These are phyloP conservation scores for Holtermanniella nyarrowii DNA, from an alignment of 768 basidiomycete genomes.

Conservation along the genomic window DNA sequence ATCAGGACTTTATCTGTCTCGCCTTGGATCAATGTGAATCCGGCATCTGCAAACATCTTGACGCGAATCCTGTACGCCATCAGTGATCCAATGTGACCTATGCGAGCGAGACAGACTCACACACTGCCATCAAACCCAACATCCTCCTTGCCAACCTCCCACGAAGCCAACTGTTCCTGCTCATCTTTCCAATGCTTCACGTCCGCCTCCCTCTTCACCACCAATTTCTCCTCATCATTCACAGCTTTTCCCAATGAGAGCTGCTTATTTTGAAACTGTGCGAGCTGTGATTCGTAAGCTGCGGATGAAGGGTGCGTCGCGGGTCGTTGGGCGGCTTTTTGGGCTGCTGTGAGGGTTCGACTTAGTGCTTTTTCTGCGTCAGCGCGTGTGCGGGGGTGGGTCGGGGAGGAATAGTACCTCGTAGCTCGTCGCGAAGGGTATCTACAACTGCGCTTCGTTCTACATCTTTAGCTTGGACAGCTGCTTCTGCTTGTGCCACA, in stretches of 20 bases:
- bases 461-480: constrained; percentile 17
- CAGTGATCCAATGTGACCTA: neutral
- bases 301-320: constrained; percentile 15
- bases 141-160: constrained; percentile 20
- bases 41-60: constrained; percentile 24
- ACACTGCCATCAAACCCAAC: constrained; percentile 19
- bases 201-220: constrained; percentile 27
- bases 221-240: constrained; percentile 21
- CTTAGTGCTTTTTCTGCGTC: neutral
- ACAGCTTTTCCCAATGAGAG: constrained; percentile 19
- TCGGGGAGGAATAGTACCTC: constrained; percentile 3
- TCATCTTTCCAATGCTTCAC: constrained; percentile 15
- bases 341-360: constrained; percentile 8
- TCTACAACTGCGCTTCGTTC: constrained; percentile 13
- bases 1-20: constrained; percentile 20
- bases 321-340: constrained; percentile 25
- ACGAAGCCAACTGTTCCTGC: constrained; percentile 20
- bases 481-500: constrained; percentile 23
- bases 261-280: constrained; percentile 20
- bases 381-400: neutral
- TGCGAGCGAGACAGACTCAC: constrained; percentile 11
- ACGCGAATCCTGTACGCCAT: constrained; percentile 16
- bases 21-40: constrained; percentile 19
- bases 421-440: constrained; percentile 9
- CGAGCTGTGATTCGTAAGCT: constrained; percentile 25